Base-by-base conservation (phyloP, 768 basidiomycete genomes). In the Neoboletus magnificus region DNA sequence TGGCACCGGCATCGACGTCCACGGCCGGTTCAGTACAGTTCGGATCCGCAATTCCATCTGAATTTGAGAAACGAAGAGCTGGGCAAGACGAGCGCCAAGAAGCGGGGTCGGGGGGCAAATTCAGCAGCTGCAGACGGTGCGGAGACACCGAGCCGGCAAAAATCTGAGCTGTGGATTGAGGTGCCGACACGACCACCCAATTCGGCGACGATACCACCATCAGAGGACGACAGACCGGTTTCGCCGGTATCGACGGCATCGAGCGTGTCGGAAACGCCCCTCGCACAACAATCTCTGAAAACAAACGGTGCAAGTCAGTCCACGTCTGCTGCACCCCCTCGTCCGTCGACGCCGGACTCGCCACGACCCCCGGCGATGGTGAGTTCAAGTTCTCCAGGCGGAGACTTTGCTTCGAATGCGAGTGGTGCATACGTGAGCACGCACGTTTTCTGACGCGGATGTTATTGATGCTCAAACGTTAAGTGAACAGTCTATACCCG, bases 1-100 rank as follows among this genome's bases (percentile, higher is more conserved):
- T 95, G 89, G 87, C 91, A 93, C 71, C 75, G 92, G 53, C 90
- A 93, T 76, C 79, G 91, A 52, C 76, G 89, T 52, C 89, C 90
- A 6, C 79, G 90, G 5, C 89, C 89, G 9, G 86, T 91, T 42
- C 81, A 86, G 66, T 95, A 93, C 65, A 92, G 85, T 58, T 74
- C 87, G 0, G 86, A 90, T 66, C 81, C 81, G 2, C 86, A 86
- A 20, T 85, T 79, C 68, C 93, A 95, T 65, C 68, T 74, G 33
- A 80, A 79, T 13, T 58, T 81, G 48, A 80, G 76, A 62, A 75
- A 73, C 33, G 88, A 90, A 45, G 89, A 89, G 40, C 64, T 76
- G 51, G 76, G 75, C 16, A 85, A 82, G 66, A 72, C 77, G 29
- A 73, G 71, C 25, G 71, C 80, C 49, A 85, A 76, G 82, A 84